phyloP scores from a whole-genome alignment of 257 asterid species.

The Salvia rosmarinus region DNA sequence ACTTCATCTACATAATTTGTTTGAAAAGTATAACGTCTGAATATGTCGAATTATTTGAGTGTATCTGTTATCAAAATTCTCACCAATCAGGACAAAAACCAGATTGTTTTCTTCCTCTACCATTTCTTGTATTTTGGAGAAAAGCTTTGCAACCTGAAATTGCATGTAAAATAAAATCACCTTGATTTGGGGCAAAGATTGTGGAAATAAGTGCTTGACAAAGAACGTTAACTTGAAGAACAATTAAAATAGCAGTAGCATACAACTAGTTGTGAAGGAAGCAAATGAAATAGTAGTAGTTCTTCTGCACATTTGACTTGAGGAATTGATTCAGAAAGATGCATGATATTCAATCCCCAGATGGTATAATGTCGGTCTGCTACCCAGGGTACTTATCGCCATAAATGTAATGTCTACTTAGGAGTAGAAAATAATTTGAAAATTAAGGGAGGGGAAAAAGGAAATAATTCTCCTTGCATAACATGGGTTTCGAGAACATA shows the following conservation, averaged over 20 bases:
- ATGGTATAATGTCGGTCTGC: constrained; percentile 11
- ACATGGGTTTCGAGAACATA: constrained; percentile 39
- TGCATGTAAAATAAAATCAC: constrained; percentile 25
- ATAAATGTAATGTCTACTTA: background rate
- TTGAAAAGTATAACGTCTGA: constrained; percentile 22
- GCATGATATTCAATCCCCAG: constrained; percentile 6
- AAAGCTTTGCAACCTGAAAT: constrained; percentile 90
- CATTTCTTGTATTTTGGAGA: constrained; percentile 94
- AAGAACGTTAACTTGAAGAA: constrained; percentile 20
- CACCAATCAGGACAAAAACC: constrained; percentile 96
- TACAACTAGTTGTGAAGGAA: constrained; percentile 13
- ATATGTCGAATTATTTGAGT: constrained; percentile 18
- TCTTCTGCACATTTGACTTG: too few relatives aligned
- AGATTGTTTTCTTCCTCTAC: constrained; percentile 90
- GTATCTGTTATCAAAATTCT: constrained; percentile 42
- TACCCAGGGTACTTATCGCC: background rate
- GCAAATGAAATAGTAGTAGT: constrained; percentile 2
- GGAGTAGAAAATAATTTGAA: background rate
- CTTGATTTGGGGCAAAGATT: background rate
- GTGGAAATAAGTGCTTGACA: background rate
- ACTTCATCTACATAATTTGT: constrained; percentile 75
- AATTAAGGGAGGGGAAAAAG: constrained; percentile 21
- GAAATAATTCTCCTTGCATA: background rate
- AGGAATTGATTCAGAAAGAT: constrained; percentile 26
- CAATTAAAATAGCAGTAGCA: constrained; percentile 27